These are phyloP conservation scores for Zangia roseola DNA, from an alignment of 768 basidiomycete species.

Conservation along the genomic window DNA sequence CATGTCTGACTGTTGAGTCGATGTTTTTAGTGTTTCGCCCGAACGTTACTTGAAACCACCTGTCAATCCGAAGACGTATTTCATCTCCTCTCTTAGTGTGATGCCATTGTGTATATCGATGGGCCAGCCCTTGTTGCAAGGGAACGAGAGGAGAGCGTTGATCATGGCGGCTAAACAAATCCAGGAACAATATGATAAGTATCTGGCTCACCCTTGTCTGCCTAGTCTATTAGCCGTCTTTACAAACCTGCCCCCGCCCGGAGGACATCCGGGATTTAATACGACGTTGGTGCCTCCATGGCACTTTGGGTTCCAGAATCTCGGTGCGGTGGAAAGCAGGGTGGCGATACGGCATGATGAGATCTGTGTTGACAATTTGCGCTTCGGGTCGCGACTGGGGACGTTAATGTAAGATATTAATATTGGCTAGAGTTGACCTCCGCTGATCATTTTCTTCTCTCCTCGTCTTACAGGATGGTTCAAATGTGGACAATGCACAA, in stretches of 20 bases:
- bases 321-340: conserved; percentile 12
- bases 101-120: conserved; percentile 20
- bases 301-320: conserved; percentile 11
- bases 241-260: neutral
- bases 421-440: no score
- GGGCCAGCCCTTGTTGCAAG: conserved; percentile 3
- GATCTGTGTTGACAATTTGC: conserved; percentile 1
- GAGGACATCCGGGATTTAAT: neutral
- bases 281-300: conserved; percentile 4
- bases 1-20: no score
- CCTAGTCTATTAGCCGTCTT: conserved; percentile 7
- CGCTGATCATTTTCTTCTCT: no score
- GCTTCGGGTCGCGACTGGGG: conserved; percentile 12
- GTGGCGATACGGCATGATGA: conserved; percentile 3
- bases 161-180: conserved; percentile 10
- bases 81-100: conserved; percentile 13
- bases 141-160: conserved; percentile 7
- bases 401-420: conserved; percentile 11
- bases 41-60: conserved; percentile 19
- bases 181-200: conserved; percentile 11
- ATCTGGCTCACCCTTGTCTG: conserved; percentile 15
- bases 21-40: conserved; percentile 12
- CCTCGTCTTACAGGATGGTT: no score
- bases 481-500: no score
- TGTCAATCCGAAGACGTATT: conserved; percentile 16